A percentile compares a stretch with the other conserved stretches of the same genome.
Conservation (phyloP, 108 stramenopile genomes). For the Poteriospumella lacustris region DNA sequence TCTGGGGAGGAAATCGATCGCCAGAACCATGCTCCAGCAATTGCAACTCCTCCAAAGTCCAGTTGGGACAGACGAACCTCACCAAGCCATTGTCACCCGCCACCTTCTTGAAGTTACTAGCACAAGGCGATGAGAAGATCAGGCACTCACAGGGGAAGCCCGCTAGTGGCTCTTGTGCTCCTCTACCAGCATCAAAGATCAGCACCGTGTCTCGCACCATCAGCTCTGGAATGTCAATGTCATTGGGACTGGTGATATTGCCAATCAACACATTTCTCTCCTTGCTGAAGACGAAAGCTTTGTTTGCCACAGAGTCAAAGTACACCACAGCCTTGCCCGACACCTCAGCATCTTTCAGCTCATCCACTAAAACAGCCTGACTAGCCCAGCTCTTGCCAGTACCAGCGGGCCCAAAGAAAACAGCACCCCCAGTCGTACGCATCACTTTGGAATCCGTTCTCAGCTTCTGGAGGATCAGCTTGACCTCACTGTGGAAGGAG, state of each 20-base stretch:
- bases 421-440: too few species aligned
- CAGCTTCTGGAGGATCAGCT: too few species aligned
- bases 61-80: background rate
- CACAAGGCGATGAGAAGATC: background rate
- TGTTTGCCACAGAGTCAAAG: background rate
- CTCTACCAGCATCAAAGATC: background rate
- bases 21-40: background rate
- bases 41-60: background rate
- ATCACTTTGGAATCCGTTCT: too few species aligned
- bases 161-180: background rate
- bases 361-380: background rate
- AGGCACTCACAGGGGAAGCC: background rate
- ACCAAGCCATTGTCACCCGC: background rate
- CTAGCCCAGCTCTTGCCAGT: background rate
- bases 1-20: too few species aligned
- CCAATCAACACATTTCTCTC: background rate
- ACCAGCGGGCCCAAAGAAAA: too few species aligned
- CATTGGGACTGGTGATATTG: background rate
- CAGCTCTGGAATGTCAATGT: background rate
- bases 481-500: too few species aligned
- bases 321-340: background rate
- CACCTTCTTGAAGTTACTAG: background rate
- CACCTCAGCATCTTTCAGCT: background rate
- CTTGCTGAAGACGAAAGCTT: too few species aligned
- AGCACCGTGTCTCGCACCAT: background rate